These are phyloP conservation scores for Phytophthora brassicae DNA, from an alignment of 352 stramenopile genomes.

Conservation along the genomic window DNA sequence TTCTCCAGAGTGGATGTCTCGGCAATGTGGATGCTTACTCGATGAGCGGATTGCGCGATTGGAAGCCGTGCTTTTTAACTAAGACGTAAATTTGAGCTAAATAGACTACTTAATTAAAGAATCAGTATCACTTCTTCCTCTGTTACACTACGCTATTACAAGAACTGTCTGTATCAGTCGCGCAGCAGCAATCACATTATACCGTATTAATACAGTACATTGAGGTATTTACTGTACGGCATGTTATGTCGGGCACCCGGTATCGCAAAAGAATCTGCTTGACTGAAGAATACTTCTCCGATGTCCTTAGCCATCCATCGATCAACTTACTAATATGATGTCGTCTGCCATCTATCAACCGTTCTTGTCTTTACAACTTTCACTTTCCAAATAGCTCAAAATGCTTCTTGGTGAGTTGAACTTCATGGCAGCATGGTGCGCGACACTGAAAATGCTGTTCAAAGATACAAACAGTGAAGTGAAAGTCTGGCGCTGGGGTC, in stretches of 20 bases:
- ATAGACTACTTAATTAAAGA: too few relatives aligned
- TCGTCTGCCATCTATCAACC: neutral
- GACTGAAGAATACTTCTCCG: too few relatives aligned
- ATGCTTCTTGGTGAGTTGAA: neutral
- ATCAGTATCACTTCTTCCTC: too few relatives aligned
- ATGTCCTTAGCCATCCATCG: too few relatives aligned
- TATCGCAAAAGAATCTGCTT: too few relatives aligned
- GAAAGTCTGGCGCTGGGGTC: conserved; percentile 1
- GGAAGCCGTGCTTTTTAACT: conserved; percentile 41
- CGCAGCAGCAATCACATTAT: too few relatives aligned
- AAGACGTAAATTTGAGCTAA: neutral
- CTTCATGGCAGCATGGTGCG: neutral
- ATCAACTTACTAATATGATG: too few relatives aligned
- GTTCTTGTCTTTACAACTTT: neutral
- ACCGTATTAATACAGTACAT: too few relatives aligned
- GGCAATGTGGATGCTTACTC: conserved; percentile 37
- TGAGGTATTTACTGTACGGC: too few relatives aligned
- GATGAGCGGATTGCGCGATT: conserved; percentile 50
- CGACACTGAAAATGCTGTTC: neutral
- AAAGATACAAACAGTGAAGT: neutral
- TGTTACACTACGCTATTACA: too few relatives aligned
- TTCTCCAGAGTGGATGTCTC: conserved; percentile 50
- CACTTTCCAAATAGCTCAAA: neutral
- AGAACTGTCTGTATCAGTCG: too few relatives aligned
- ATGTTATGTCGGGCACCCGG: too few relatives aligned